Evolutionary conservation across 164 flowering plant genomes (phyloP).

Genomic region (Stephania yunnanensis): DNA sequence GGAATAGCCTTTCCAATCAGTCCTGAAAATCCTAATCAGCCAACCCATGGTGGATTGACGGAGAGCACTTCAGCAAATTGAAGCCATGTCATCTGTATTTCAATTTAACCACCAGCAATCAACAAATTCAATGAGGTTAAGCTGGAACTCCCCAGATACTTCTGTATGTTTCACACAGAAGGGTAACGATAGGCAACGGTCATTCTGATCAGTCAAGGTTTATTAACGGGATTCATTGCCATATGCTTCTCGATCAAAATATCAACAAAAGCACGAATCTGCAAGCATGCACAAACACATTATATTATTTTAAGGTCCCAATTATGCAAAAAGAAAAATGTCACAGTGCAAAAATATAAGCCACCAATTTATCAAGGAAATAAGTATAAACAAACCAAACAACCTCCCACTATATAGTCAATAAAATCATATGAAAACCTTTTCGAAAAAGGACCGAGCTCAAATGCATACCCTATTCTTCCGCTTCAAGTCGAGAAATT

Average conservation of each 20-base stretch:
- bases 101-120: not conserved
- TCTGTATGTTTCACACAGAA: slow-evolving; percentile 10
- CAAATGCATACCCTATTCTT: slow-evolving; percentile 61
- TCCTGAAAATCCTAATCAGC: slow-evolving; percentile 5
- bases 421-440: slow-evolving; percentile 2
- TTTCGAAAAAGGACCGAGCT: not conserved
- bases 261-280: slow-evolving; percentile 98
- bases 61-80: not conserved
- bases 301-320: not conserved
- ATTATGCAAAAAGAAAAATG: not conserved
- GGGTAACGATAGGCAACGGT: not conserved
- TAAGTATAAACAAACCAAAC: not conserved
- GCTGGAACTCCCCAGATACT: slow-evolving; percentile 7
- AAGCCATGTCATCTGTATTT: not conserved
- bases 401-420: not conserved
- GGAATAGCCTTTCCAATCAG: not conserved
- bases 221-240: slow-evolving; percentile 46
- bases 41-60: not conserved
- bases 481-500: slow-evolving; percentile 93
- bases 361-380: not conserved
- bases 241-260: slow-evolving; percentile 90
- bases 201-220: slow-evolving; percentile 32
- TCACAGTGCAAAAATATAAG: not conserved
- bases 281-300: slow-evolving; percentile 22
- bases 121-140: slow-evolving; percentile 8